Conservation (phyloP, 1,284 basidiomycete species). For the Xerocomus minutiporus region DNA sequence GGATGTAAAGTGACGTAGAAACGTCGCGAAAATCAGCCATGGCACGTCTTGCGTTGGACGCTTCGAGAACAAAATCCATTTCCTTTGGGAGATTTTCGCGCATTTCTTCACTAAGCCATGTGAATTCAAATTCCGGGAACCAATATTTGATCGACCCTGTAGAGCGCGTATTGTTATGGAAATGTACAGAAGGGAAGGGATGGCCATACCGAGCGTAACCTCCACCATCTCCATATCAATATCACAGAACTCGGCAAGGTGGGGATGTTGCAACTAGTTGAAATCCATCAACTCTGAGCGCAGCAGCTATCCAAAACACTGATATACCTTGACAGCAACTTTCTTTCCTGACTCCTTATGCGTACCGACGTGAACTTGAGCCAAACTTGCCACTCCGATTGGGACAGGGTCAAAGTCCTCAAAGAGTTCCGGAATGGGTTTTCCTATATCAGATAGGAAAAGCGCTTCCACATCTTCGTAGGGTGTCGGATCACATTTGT, state of each 20-base stretch:
- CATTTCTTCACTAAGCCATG: conserved; percentile 94
- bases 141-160: conserved; percentile 83
- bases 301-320: neutral
- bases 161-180: neutral
- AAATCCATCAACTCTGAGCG: conserved; percentile 3
- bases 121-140: conserved; percentile 89
- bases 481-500: conserved; percentile 78
- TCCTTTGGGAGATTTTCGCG: conserved; percentile 89
- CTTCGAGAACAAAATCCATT: conserved; percentile 93
- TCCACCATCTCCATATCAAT: conserved; percentile 86
- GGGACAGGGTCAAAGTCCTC: conserved; percentile 85
- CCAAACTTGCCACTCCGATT: conserved; percentile 91
- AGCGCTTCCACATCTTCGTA: conserved; percentile 66
- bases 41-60: conserved; percentile 75
- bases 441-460: conserved; percentile 71
- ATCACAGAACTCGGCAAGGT: conserved; percentile 87
- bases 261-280: conserved; percentile 84
- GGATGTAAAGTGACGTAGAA: conserved; percentile 86
- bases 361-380: conserved; percentile 89
- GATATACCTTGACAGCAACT: conserved; percentile 84
- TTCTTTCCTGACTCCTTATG: conserved; percentile 66
- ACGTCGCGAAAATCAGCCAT: conserved; percentile 69
- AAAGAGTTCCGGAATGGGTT: conserved; percentile 62
- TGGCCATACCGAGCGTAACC: conserved; percentile 57
- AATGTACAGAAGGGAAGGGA: neutral